Percentiles rank a stretch among this genome's conserved stretches.
Evolutionary conservation across 768 basidiomycete species (phyloP).

Genomic region (Serendipita vermifera): DNA sequence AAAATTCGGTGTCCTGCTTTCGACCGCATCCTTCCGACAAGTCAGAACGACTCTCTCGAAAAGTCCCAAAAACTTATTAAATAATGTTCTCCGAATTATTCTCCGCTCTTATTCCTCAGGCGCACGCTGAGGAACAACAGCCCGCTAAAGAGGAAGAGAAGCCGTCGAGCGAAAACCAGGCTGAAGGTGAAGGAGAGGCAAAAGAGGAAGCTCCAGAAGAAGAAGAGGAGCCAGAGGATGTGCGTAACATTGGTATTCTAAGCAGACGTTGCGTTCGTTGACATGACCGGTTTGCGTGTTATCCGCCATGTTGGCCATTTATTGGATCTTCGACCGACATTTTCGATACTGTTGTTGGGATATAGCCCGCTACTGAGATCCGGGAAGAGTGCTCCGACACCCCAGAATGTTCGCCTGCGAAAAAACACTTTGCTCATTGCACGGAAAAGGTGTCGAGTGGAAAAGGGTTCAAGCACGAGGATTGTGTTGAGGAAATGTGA

Average conservation of each 20-base stretch:
- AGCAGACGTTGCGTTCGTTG: neutral
- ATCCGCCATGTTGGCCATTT: neutral
- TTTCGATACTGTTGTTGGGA: conserved; percentile 34
- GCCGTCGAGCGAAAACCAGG: conserved; percentile 21
- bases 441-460: conserved; percentile 75
- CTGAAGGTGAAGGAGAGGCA: conserved; percentile 18
- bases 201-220: conserved; percentile 30
- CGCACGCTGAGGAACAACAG: conserved; percentile 28
- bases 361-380: conserved; percentile 34
- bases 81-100: conserved; percentile 11
- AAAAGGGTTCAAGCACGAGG: conserved; percentile 78
- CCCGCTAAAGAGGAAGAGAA: conserved; percentile 21
- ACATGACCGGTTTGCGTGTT: neutral
- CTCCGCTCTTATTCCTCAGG: conserved; percentile 26
- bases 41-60: too few species aligned
- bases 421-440: conserved; percentile 83
- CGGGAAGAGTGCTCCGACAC: conserved; percentile 63
- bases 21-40: too few species aligned
- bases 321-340: neutral
- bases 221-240: conserved; percentile 66
- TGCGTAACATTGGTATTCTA: conserved; percentile 30
- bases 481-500: conserved; percentile 84
- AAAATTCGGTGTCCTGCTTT: too few species aligned
- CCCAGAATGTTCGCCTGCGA: conserved; percentile 49
- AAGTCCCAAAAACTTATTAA: too few species aligned